A percentile compares a stretch with the other conserved stretches of the same genome.
These are phyloP conservation scores for Sporothrix euskadiensis DNA, from an alignment of 2,329 filamentous ascomycete genomes.

Conservation along the genomic window DNA sequence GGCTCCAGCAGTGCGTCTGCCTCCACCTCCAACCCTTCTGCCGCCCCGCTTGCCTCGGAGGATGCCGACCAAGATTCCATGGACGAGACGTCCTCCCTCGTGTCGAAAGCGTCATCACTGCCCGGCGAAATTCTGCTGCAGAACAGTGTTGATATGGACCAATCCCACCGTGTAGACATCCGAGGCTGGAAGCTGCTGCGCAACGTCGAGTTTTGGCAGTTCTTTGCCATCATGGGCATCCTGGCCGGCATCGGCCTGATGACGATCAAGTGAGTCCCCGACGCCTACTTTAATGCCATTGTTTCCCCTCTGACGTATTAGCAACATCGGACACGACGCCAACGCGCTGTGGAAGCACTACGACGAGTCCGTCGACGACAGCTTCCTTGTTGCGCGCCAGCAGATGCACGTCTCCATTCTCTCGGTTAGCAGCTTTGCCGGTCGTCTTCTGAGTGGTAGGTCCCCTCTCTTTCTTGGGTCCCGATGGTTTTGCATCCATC, in stretches of 20 bases:
- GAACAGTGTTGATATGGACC: constrained; percentile 68
- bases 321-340: constrained; percentile 90
- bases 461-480: not conserved
- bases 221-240: constrained; percentile 85
- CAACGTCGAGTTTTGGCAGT: constrained; percentile 82
- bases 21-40: constrained; percentile 14
- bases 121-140: constrained; percentile 54
- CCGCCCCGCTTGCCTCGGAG: constrained; percentile 27
- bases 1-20: constrained; percentile 19
- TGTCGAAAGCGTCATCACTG: constrained; percentile 60
- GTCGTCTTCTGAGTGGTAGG: constrained; percentile 74
- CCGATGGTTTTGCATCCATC: not conserved
- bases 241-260: constrained; percentile 91
- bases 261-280: constrained; percentile 85
- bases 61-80: constrained; percentile 43
- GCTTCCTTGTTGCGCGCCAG: constrained; percentile 78
- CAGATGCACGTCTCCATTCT: constrained; percentile 91
- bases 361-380: constrained; percentile 68
- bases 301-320: constrained; percentile 40
- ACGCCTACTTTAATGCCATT: no score
- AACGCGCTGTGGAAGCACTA: constrained; percentile 87
- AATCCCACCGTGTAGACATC: constrained; percentile 84
- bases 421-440: constrained; percentile 83
- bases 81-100: constrained; percentile 78
- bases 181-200: constrained; percentile 75